Conservation (phyloP, 2,329 filamentous ascomycete species). For the Fusarium oxysporum region DNA sequence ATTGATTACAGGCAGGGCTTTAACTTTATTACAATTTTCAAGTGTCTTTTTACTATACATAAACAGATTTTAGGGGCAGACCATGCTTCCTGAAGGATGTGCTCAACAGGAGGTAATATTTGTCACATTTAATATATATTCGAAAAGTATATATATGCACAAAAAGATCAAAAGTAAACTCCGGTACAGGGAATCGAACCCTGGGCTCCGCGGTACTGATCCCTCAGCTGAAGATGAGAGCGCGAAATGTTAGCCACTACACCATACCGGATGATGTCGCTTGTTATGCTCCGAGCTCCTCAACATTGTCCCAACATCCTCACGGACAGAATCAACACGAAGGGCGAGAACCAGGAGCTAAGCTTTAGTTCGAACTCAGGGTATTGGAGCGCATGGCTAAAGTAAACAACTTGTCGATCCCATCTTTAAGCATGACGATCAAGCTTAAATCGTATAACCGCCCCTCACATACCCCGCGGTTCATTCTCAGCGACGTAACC, state of each 20-base stretch:
- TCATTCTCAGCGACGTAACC: neutral
- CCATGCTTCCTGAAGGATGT: too few species aligned
- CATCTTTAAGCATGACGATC: neutral
- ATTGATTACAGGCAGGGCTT: neutral
- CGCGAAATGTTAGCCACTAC: constrained; percentile 52
- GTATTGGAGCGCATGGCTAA: constrained; percentile 3
- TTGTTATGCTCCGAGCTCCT: accelerated
- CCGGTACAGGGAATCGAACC: constrained; percentile 47
- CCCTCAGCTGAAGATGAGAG: constrained; percentile 35
- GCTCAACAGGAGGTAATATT: too few species aligned
- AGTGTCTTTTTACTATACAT: neutral
- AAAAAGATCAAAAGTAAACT: constrained; percentile 5
- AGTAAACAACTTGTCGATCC: neutral
- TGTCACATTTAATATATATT: too few species aligned
- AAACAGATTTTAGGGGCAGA: too few species aligned
- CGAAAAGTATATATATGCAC: too few species aligned
- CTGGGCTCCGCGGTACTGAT: constrained; percentile 41
- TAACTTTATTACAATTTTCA: too few species aligned
- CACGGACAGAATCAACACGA: accelerated
- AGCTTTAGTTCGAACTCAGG: neutral
- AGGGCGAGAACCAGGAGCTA: too few species aligned
- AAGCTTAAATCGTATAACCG: neutral
- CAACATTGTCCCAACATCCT: accelerated
- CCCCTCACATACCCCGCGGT: neutral
- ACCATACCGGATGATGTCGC: constrained; percentile 45